These are phyloP conservation scores for Oemleria cerasiformis DNA, from an alignment of 306 rosid species.

Conservation along the genomic window DNA sequence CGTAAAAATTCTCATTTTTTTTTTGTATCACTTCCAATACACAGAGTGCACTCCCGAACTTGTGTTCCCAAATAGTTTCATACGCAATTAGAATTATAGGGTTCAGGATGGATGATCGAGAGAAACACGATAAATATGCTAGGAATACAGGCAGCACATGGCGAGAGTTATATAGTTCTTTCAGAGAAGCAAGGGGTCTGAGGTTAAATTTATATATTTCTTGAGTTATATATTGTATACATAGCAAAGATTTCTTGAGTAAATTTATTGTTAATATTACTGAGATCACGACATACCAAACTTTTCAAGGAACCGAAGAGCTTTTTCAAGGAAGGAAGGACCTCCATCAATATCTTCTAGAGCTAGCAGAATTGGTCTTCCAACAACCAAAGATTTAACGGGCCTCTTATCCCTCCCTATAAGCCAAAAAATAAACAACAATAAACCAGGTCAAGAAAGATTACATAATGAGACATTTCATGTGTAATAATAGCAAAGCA, in stretches of 20 bases:
- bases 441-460: constrained; percentile 17
- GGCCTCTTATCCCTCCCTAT: constrained; percentile 97
- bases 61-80: neutral
- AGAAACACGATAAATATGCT: neutral
- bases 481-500: constrained; percentile 23
- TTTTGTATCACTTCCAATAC: neutral
- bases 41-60: neutral
- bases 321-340: constrained; percentile 98
- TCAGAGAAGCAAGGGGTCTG: neutral
- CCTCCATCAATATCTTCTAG: constrained; percentile 99
- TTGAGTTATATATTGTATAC: neutral
- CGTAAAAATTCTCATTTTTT: neutral
- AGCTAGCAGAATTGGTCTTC: constrained; percentile 96
- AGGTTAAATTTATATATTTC: neutral
- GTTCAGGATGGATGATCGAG: neutral
- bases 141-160: neutral
- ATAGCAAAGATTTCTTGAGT: no score
- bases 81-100: constrained; percentile 7
- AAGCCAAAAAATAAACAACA: constrained; percentile 11
- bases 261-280: neutral
- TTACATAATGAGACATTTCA: constrained; percentile 15
- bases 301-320: constrained; percentile 87
- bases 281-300: constrained; percentile 55
- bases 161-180: neutral
- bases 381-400: constrained; percentile 92